Base-by-base conservation (phyloP, 1,139 yeast genomes). In the Debaryomycetaceae sp. region DNA sequence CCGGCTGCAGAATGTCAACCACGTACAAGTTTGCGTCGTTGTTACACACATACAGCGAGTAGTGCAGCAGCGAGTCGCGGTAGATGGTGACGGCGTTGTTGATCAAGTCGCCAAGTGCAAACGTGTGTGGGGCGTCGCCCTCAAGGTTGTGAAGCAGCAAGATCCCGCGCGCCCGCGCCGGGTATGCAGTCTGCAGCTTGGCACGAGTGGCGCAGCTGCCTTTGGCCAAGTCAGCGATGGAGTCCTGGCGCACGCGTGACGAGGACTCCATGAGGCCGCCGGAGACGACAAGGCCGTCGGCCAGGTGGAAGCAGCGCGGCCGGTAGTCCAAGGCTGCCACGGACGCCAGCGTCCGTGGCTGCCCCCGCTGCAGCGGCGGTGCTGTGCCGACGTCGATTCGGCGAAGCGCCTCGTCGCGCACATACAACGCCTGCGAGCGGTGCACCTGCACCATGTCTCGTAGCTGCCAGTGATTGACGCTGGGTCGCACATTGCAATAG, bases 391-490 rank as follows among this genome's bases (percentile, higher is more conserved):
- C 56, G 36, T 34, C 31, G 31, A 45, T 43, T 27, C 36, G 43
- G 44, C 61, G 48, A 13, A 66, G 49, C 10, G 53, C 41, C 29
- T 63, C 65, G 29, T 53, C 54, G 32, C 46, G 46, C 12, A 69
- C 61, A 38, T 54, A 65, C 40, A 50, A 64, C 7, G 65, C 44
- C 11, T 45, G 43, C 19, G 38, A 25, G 20, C 47, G 43, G 35
- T 64, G 64, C 22, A 54, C 57, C 43, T 81, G 76, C 16, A 86
- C 61, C 46, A 88, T 66, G 48, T 88, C 94, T 29, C 95, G 66
- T 25, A 88, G 62, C 52, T 88, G 96, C 95, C 96, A 88, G 60
- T 88, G 96, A 40, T 79, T 77, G 26, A 56, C 63, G 13, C 52
- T 50, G 6, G 59, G 45, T 22, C 49, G 48, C 6, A 63, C 49